Conservation (phyloP, 78 protist species). For the Blattamonas nauphoetae region DNA sequence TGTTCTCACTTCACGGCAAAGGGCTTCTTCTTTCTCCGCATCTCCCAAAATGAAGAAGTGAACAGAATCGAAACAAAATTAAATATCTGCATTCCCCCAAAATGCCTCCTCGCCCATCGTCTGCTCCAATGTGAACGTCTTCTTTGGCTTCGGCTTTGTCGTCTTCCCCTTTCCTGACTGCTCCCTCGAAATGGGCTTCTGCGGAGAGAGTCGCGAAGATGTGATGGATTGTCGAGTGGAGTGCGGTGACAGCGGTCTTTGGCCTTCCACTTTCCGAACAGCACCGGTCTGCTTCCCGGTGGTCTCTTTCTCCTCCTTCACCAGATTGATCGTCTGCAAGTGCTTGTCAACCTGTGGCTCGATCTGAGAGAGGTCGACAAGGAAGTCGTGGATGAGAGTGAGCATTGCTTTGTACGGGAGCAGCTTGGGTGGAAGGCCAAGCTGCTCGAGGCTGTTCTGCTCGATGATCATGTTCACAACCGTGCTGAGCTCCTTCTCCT, state of each 20-base stretch:
- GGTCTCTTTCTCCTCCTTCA: not conserved
- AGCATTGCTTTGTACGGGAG: not conserved
- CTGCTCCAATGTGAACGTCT: not conserved
- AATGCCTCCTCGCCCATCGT: not conserved
- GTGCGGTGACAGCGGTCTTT: not conserved
- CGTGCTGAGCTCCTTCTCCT: not conserved
- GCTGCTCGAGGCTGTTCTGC: not conserved
- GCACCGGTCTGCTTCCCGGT: not conserved
- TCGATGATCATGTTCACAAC: not conserved
- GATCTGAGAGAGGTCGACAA: not conserved
- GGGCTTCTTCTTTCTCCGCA: no score
- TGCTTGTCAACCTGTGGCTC: not conserved
- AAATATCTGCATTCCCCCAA: not conserved
- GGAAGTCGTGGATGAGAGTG: not conserved
- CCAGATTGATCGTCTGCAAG: not conserved
- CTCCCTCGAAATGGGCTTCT: not conserved
- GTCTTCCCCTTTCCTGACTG: not conserved
- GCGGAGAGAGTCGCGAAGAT: not conserved
- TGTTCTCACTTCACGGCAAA: no score
- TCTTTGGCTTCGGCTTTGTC: not conserved
- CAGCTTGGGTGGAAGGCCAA: not conserved
- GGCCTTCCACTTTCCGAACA: not conserved
- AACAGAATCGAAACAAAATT: not conserved
- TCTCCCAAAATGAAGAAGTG: no score
- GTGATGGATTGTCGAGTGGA: not conserved